A percentile compares a stretch with the other conserved stretches of the same genome.
Conservation (phyloP, 306 rosid genomes). For the Betula pendula region DNA sequence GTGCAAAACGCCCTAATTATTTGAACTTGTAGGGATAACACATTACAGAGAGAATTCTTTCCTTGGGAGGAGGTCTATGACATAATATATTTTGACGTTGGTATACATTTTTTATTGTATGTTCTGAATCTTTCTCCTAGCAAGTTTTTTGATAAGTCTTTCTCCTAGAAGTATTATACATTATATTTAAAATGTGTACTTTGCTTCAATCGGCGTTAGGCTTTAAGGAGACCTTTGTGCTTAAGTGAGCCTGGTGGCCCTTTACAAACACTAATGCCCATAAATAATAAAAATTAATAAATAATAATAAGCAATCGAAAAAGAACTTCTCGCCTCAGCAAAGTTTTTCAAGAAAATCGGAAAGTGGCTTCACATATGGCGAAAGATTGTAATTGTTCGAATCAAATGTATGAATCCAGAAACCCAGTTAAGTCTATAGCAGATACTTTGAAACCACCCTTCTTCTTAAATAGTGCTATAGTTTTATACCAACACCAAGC, state of each 20-base stretch:
- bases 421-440: slow-evolving; percentile 93
- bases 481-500: slow-evolving; percentile 99
- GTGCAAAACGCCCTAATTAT: too few species aligned
- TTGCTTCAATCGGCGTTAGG: not conserved
- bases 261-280: not conserved
- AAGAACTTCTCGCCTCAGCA: slow-evolving; percentile 72
- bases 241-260: not conserved
- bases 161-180: too few species aligned
- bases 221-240: not conserved
- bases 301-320: slow-evolving; percentile 13
- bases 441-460: slow-evolving; percentile 73
- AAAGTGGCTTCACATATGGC: slow-evolving; percentile 87
- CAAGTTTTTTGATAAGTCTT: too few species aligned
- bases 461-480: slow-evolving; percentile 93
- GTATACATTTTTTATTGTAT: too few species aligned
- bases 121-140: not conserved
- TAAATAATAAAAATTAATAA: slow-evolving; percentile 12
- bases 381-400: slow-evolving; percentile 70
- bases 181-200: too few species aligned
- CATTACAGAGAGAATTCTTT: too few species aligned
- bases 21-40: too few species aligned
- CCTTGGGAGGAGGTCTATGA: too few species aligned
- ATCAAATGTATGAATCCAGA: slow-evolving; percentile 85
- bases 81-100: too few species aligned
- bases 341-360: slow-evolving; percentile 73